A percentile compares a stretch with the other conserved stretches of the same genome.
These are phyloP conservation scores for Byssothecium circinans DNA, from an alignment of 2,329 filamentous ascomycete species.

Conservation along the genomic window DNA sequence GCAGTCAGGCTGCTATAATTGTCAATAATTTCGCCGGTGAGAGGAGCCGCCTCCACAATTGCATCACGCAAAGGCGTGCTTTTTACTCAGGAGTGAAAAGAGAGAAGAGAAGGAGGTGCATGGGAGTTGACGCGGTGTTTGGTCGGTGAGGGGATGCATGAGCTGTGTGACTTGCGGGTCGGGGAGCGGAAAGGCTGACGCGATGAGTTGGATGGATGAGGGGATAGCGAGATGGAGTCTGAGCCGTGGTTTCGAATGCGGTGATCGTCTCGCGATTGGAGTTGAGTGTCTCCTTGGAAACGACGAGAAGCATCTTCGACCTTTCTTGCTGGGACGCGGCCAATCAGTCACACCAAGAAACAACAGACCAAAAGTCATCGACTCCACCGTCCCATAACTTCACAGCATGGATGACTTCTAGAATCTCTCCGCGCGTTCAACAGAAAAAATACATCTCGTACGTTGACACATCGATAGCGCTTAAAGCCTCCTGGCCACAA, in stretches of 20 bases:
- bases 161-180: not conserved
- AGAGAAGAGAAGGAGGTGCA: not conserved
- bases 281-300: conserved; percentile 2
- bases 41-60: not conserved
- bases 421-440: too few relatives aligned
- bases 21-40: not conserved
- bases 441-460: too few relatives aligned
- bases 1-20: not conserved
- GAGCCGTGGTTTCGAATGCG: not conserved
- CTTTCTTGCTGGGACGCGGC: not conserved
- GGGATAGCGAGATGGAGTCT: not conserved
- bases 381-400: not conserved
- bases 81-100: not conserved
- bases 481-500: too few relatives aligned
- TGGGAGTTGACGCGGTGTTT: not conserved
- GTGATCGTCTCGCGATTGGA: not conserved
- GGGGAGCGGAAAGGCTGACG: too few relatives aligned
- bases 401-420: too few relatives aligned
- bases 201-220: too few relatives aligned
- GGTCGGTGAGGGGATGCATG: not conserved
- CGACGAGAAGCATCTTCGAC: not conserved
- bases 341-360: too few relatives aligned
- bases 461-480: too few relatives aligned
- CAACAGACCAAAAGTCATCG: not conserved
- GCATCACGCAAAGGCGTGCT: not conserved